Conservation (phyloP, 768 basidiomycete genomes). For the Tephrocybe sp. region DNA sequence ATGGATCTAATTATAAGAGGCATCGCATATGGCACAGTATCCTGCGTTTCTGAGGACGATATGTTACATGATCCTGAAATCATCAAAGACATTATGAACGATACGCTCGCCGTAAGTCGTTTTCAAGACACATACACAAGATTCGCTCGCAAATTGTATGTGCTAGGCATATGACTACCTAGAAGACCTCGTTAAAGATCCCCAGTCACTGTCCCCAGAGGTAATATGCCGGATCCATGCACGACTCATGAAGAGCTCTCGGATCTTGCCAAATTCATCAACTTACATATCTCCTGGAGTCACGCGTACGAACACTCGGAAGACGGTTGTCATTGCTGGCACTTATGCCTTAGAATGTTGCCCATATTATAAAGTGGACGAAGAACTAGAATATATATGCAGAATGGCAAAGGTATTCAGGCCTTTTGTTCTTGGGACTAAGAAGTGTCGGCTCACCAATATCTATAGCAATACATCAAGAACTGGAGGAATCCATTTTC, state of each 20-base stretch:
- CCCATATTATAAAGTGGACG: slow-evolving; percentile 27
- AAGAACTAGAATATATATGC: slow-evolving; percentile 28
- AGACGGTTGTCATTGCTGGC: slow-evolving; percentile 24
- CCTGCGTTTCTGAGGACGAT: slow-evolving; percentile 14
- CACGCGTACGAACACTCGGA: slow-evolving; percentile 24
- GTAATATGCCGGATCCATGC: slow-evolving; percentile 26
- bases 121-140: background rate
- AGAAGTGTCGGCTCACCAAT: background rate
- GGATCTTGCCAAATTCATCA: slow-evolving; percentile 11
- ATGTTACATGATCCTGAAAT: slow-evolving; percentile 18
- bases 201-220: slow-evolving; percentile 13
- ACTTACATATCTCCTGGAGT: slow-evolving; percentile 22
- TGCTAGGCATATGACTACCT: slow-evolving; percentile 21
- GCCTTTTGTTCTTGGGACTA: no score
- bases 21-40: slow-evolving; percentile 16
- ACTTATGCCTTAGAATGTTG: slow-evolving; percentile 25
- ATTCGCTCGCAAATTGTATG: background rate
- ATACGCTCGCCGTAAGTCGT: slow-evolving; percentile 24
- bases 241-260: slow-evolving; percentile 26
- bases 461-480: slow-evolving; percentile 23
- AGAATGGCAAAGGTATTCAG: slow-evolving; percentile 28
- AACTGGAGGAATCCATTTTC: slow-evolving; percentile 28
- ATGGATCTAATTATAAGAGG: slow-evolving; percentile 22
- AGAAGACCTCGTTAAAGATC: slow-evolving; percentile 9
- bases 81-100: slow-evolving; percentile 26